Conservation (phyloP, 2,329 filamentous ascomycete genomes). For the Ilyonectria mors-panacis region DNA sequence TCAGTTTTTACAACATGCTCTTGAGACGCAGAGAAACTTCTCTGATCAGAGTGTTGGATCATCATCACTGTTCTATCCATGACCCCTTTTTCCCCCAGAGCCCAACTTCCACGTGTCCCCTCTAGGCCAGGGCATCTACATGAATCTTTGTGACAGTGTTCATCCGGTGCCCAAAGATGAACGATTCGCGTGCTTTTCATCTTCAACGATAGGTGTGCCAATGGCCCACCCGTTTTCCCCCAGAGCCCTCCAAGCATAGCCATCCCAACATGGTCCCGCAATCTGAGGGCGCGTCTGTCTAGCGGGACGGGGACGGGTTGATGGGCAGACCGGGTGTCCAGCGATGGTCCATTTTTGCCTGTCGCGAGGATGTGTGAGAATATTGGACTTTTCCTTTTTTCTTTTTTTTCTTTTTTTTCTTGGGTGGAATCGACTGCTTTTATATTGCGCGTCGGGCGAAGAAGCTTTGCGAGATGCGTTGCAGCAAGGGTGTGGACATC, state of each 20-base stretch:
- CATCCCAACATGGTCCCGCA: background rate
- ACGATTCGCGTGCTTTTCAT: background rate
- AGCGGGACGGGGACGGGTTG: background rate
- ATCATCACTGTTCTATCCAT: slow-evolving; percentile 8
- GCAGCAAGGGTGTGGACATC: background rate
- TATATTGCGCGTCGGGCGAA: background rate
- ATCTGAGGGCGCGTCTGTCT: background rate
- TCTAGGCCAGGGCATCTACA: background rate
- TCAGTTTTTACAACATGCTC: background rate
- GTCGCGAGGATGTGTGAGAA: too few relatives aligned
- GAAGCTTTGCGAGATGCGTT: slow-evolving; percentile 1
- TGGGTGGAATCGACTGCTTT: background rate
- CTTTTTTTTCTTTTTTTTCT: too few relatives aligned
- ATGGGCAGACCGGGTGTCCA: background rate
- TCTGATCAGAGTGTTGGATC: slow-evolving; percentile 4
- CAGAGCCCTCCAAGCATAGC: too few relatives aligned
- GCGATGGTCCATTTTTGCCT: background rate
- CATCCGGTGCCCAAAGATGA: slow-evolving; percentile 1
- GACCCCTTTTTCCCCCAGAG: background rate
- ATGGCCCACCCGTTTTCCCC: too few relatives aligned
- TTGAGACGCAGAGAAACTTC: background rate
- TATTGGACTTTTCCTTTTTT: too few relatives aligned
- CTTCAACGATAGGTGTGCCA: background rate
- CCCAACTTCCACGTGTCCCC: background rate
- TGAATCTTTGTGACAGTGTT: slow-evolving; percentile 9